Evolutionary conservation across 2,329 filamentous ascomycete genomes (phyloP), one percentile per base, ranked within the genome.

Genomic region (Gyromitra esculenta): DNA sequence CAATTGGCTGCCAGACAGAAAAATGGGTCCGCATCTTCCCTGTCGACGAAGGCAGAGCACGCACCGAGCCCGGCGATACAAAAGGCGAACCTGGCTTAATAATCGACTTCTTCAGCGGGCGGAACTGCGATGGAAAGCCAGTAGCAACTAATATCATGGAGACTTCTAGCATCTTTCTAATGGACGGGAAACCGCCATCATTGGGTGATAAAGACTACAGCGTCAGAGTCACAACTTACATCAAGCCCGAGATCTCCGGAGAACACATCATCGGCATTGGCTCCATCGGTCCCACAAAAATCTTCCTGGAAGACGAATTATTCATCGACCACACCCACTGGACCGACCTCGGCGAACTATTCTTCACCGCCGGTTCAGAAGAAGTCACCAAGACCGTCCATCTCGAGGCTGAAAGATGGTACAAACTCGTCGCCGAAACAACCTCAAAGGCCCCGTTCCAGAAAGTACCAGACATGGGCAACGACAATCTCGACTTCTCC

Each of bases 31-130:
- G 79, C 15, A 45, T 80, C 21, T 77, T 81, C 57, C 77, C 80
- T 9, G 71, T 79, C 56, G 90, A 88, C 0, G 86, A 86, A 1
- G 88, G 91, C 81, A 89, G 89, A 0, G 81, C 71, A 86, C 90
- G 69, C 84, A 80, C 69, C 39, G 79, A 73, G 21, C 77, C 77
- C 18, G 79, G 76, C 9, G 73, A 76, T 11, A 31, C 62, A 5
- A 77, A 78, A 57, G 80, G 80, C 7, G 54, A 76, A 48, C 77
- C 78, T 43, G 80, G 80, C 1, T 75, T 81, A 68, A 78, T 64
- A 18, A 78, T 80, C 75, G 79, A 80, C 45, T 76, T 79, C 68
- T 80, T 80, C 45, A 77, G 60, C 64, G 80, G 80, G 66, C 79
- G 77, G 57, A 71, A 74, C 25, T 76, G 79, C 13, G 73, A 68